Evolutionary conservation across 441 rosid genomes (phyloP).

Genomic region (Brassica balearica): DNA sequence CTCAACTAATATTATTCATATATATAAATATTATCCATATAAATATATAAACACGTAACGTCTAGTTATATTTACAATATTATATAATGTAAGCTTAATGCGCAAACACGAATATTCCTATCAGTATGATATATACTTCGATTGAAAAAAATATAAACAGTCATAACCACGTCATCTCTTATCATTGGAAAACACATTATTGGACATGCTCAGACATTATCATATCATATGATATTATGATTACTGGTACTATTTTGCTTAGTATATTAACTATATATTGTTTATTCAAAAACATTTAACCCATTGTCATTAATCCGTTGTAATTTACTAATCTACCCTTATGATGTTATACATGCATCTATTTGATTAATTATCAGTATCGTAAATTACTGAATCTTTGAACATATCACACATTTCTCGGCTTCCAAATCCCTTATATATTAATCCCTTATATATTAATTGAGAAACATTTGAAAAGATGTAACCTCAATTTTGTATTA

Average conservation of each 20-base stretch:
- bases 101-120: constrained; percentile 34
- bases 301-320: constrained; percentile 27
- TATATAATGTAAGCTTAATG: background rate
- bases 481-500: too few relatives aligned
- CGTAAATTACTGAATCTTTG: constrained; percentile 30
- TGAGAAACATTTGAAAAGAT: too few relatives aligned
- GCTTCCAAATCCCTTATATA: constrained; percentile 4
- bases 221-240: background rate
- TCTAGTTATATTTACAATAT: background rate
- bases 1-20: background rate
- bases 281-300: constrained; percentile 1
- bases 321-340: background rate
- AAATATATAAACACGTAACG: background rate
- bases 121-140: constrained; percentile 17
- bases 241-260: background rate
- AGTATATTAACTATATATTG: background rate
- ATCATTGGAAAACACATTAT: constrained; percentile 9
- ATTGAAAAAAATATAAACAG: constrained; percentile 2
- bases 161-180: constrained; percentile 17
- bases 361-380: constrained; percentile 24
- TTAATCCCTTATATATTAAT: too few relatives aligned
- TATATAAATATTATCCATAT: background rate
- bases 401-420: constrained; percentile 40
- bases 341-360: background rate
- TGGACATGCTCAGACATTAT: constrained; percentile 5